A percentile compares a stretch with the other conserved stretches of the same genome.
These are phyloP conservation scores for Trypanosoma conorhini DNA, from an alignment of 208 protist genomes.

Conservation along the genomic window DNA sequence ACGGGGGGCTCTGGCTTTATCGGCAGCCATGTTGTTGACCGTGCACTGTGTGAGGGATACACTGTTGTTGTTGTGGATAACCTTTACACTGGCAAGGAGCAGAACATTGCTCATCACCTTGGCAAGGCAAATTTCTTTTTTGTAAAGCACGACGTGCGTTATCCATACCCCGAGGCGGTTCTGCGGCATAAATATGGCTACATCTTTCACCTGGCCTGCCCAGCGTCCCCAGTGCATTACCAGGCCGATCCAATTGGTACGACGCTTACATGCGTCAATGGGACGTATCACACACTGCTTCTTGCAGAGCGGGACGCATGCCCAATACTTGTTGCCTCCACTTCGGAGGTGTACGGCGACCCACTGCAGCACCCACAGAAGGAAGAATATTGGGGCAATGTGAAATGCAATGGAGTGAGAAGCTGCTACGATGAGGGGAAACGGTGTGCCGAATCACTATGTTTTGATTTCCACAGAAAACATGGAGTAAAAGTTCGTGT, in stretches of 20 bases:
- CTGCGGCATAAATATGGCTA: conserved; percentile 56
- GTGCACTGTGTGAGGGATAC: conserved; percentile 69
- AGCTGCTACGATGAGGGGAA: conserved; percentile 98
- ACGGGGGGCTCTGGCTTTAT: conserved; percentile 97
- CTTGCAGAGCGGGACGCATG: conserved; percentile 83
- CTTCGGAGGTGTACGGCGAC: conserved; percentile 96
- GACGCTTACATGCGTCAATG: conserved; percentile 92
- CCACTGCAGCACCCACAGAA: conserved; percentile 88
- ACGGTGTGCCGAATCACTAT: conserved; percentile 92
- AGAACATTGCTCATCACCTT: conserved; percentile 69
- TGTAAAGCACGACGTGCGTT: conserved; percentile 83
- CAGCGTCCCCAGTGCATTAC: conserved; percentile 93
- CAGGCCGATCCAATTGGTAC: conserved; percentile 93
- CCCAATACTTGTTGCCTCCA: conserved; percentile 83
- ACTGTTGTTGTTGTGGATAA: conserved; percentile 93
- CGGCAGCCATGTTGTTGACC: conserved; percentile 92
- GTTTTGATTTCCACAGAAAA: conserved; percentile 85
- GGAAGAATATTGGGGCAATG: conserved; percentile 92
- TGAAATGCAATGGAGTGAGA: conserved; percentile 86
- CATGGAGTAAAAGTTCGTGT: conserved; percentile 81
- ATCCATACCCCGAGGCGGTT: conserved; percentile 36
- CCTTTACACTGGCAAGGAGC: conserved; percentile 78
- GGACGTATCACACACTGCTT: conserved; percentile 92
- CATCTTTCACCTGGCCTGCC: conserved; percentile 96
- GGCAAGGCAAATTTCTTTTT: conserved; percentile 79